A percentile compares a stretch with the other conserved stretches of the same genome.
These are phyloP conservation scores for Phoenix dactylifera DNA, from an alignment of 176 grass and related monocot species.

Conservation along the genomic window DNA sequence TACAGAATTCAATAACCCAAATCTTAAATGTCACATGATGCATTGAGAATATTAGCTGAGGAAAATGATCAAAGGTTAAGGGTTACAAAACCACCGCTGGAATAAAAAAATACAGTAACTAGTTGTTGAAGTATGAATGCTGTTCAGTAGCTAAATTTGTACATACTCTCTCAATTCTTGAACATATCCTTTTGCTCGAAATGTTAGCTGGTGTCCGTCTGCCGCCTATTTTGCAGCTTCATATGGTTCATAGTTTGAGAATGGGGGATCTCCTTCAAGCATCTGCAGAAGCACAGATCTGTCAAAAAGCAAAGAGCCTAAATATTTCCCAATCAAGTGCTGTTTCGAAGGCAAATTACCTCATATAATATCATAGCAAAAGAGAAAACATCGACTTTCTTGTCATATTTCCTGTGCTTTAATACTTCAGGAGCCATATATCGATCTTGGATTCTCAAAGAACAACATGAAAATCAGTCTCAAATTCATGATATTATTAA, in stretches of 20 bases:
- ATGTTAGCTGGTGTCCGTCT: conserved; percentile 63
- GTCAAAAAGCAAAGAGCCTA: neutral
- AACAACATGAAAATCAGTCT: conserved; percentile 7
- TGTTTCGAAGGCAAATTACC: conserved; percentile 42
- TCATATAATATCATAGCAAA: conserved; percentile 99
- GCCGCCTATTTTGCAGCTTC: conserved; percentile 89
- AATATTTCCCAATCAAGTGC: neutral
- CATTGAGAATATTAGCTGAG: too few relatives aligned
- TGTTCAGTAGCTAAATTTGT: neutral
- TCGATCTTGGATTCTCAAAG: conserved; percentile 41
- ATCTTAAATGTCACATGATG: too few relatives aligned
- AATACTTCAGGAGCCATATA: conserved; percentile 99
- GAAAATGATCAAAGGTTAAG: too few relatives aligned
- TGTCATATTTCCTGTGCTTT: conserved; percentile 94
- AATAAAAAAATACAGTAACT: too few relatives aligned
- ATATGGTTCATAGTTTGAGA: conserved; percentile 84
- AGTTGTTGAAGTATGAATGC: too few relatives aligned
- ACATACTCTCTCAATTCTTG: conserved; percentile 79
- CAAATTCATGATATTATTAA: neutral
- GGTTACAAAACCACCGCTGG: too few relatives aligned
- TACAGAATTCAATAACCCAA: conserved; percentile 16
- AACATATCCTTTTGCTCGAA: conserved; percentile 60
- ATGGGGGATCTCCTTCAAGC: conserved; percentile 85
- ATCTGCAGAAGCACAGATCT: conserved; percentile 42
- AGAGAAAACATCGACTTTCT: conserved; percentile 99